Percentiles rank a stretch among this genome's conserved stretches.
These are phyloP conservation scores for Phlebiopsis flavidoalba DNA, from an alignment of 768 basidiomycete genomes.

Conservation along the genomic window DNA sequence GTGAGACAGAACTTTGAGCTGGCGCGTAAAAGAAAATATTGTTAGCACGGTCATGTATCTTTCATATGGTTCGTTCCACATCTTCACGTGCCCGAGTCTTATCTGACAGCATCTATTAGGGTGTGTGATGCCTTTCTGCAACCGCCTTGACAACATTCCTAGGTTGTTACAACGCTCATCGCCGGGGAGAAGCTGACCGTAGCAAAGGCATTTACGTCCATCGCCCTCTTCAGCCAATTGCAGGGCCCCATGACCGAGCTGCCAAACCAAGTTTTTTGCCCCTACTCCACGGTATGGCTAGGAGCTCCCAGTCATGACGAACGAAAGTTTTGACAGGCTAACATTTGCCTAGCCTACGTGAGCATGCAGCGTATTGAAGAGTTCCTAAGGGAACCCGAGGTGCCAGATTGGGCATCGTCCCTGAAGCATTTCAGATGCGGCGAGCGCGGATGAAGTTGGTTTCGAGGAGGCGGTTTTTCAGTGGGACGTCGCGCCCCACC, in stretches of 20 bases:
- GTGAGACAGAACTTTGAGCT: conserved; percentile 61
- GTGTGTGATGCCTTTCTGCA: conserved; percentile 70
- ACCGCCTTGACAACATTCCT: conserved; percentile 60
- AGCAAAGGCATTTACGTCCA: conserved; percentile 75
- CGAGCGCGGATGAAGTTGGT: conserved; percentile 32
- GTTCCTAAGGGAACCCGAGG: conserved; percentile 70
- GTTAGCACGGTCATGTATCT: conserved; percentile 53
- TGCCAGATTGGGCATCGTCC: conserved; percentile 73
- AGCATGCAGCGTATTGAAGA: conserved; percentile 78
- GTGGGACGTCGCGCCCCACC: conserved; percentile 41
- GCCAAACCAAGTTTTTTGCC: conserved; percentile 61
- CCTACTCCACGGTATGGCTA: conserved; percentile 48
- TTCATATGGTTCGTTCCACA: conserved; percentile 54
- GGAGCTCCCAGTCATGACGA: not conserved
- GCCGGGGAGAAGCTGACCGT: conserved; percentile 65
- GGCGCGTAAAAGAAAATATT: conserved; percentile 62
- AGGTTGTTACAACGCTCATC: conserved; percentile 62
- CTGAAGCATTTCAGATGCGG: conserved; percentile 34
- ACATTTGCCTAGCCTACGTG: conserved; percentile 49
- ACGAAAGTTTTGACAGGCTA: not conserved
- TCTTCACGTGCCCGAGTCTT: not conserved
- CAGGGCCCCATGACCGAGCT: conserved; percentile 63
- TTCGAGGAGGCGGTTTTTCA: conserved; percentile 51
- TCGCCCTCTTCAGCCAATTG: conserved; percentile 71
- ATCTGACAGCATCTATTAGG: conserved; percentile 32